phyloP scores from a whole-genome alignment of 352 stramenopile species.

The Phytophthora ohioensis region DNA sequence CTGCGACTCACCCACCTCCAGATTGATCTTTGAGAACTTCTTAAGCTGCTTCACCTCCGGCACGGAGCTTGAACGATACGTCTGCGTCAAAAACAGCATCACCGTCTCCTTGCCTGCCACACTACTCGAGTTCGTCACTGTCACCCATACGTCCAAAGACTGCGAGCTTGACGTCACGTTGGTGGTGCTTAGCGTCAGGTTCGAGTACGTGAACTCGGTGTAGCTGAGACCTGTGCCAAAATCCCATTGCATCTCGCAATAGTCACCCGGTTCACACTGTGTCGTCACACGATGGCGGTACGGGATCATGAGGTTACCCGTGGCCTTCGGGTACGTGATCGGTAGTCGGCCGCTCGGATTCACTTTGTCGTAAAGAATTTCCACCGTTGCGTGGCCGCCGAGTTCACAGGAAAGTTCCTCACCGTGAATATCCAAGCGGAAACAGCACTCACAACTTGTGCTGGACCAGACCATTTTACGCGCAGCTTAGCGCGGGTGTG shows the following conservation, averaged over 20 bases:
- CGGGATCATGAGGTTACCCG: not conserved
- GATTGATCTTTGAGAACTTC: constrained; percentile 3
- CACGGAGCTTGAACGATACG: not conserved
- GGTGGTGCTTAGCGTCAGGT: constrained; percentile 34
- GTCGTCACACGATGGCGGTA: constrained; percentile 9
- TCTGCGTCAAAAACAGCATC: not conserved
- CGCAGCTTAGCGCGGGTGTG: too few relatives aligned
- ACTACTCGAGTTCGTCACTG: not conserved
- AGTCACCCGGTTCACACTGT: not conserved
- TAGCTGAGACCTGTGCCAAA: constrained; percentile 67
- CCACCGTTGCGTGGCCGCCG: not conserved
- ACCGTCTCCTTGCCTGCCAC: not conserved
- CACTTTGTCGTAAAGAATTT: not conserved
- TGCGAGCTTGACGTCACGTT: constrained; percentile 6
- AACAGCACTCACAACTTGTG: too few relatives aligned
- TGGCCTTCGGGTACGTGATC: constrained; percentile 5
- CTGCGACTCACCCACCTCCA: not conserved
- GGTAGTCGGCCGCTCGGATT: not conserved
- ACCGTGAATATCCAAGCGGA: too few relatives aligned
- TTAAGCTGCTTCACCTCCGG: not conserved
- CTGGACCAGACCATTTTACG: too few relatives aligned
- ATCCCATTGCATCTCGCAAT: constrained; percentile 44
- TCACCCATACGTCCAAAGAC: not conserved
- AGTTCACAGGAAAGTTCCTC: not conserved
- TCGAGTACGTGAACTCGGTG: constrained; percentile 55